Conservation (phyloP, 2,329 filamentous ascomycete species). For the Ramularia endophylla region DNA sequence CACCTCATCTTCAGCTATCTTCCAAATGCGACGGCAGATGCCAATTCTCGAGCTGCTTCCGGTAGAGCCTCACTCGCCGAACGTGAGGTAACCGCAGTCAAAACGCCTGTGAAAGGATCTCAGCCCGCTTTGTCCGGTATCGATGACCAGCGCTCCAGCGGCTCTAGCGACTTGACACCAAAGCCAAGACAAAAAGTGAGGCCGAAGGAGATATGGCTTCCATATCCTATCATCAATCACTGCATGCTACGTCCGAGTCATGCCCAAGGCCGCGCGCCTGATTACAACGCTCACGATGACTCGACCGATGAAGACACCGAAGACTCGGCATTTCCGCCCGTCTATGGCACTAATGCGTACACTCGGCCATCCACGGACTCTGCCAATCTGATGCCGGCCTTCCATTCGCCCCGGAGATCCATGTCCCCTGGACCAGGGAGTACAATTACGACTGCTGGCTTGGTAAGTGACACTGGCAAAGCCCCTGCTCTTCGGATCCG, state of each 20-base stretch:
- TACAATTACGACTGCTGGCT: constrained; percentile 29
- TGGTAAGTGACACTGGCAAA: constrained; percentile 36
- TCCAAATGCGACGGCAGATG: constrained; percentile 30
- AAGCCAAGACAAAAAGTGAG: constrained; percentile 29
- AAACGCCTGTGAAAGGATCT: not conserved
- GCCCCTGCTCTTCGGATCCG: constrained; percentile 79
- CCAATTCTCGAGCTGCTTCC: no score
- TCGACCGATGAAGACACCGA: constrained; percentile 9
- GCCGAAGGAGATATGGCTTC: constrained; percentile 78
- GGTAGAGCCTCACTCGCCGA: no score
- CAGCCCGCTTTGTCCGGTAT: no score
- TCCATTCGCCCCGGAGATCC: constrained; percentile 21
- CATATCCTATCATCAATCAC: constrained; percentile 82
- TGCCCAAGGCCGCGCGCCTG: constrained; percentile 10
- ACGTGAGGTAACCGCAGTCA: no score
- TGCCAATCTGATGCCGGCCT: constrained; percentile 12
- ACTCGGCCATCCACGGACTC: constrained; percentile 27
- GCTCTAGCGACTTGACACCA: constrained; percentile 5
- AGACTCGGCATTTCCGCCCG: constrained; percentile 24
- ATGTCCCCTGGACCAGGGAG: constrained; percentile 45
- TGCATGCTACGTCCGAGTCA: constrained; percentile 65
- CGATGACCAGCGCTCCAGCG: not conserved
- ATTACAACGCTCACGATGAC: constrained; percentile 6
- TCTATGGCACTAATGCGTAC: constrained; percentile 24
- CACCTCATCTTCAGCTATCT: constrained; percentile 59